A percentile compares a stretch with the other conserved stretches of the same genome.
Evolutionary conservation across 176 grass and related monocot species (phyloP).

Genomic region (Eragrostis nindensis): DNA sequence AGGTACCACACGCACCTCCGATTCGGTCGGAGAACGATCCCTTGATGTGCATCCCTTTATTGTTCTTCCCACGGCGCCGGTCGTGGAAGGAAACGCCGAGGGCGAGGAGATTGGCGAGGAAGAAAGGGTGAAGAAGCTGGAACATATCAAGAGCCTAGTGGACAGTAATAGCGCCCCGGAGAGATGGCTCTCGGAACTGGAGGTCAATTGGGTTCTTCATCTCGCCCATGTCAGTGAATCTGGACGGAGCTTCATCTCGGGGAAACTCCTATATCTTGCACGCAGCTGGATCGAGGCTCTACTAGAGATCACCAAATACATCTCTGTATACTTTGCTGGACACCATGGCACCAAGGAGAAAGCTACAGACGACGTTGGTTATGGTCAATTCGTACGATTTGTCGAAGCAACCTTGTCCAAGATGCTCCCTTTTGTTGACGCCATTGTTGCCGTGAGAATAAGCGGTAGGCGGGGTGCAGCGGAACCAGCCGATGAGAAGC

Average conservation of each 20-base stretch:
- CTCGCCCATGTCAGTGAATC: not conserved
- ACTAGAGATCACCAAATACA: not conserved
- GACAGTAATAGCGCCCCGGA: not conserved
- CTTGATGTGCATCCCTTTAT: not conserved
- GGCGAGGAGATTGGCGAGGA: too few relatives aligned
- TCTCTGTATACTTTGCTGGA: not conserved
- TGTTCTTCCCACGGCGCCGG: too few relatives aligned
- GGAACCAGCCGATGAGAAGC: conserved; percentile 7
- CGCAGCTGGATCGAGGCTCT: not conserved
- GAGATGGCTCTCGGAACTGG: not conserved
- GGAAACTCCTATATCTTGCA: not conserved
- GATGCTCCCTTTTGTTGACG: conserved; percentile 15
- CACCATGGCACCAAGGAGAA: not conserved
- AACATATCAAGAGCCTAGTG: not conserved
- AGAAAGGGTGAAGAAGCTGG: not conserved
- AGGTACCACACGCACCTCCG: not conserved
- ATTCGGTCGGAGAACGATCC: not conserved
- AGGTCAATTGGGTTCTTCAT: not conserved
- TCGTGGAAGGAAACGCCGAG: not conserved
- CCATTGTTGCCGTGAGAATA: not conserved
- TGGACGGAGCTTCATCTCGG: not conserved
- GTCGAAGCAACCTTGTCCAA: not conserved
- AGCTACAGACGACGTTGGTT: not conserved
- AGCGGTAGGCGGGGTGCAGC: too few relatives aligned
- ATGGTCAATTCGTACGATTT: not conserved